Percentiles rank a stretch among this genome's conserved stretches.
These are phyloP conservation scores for Papiliotrema terrestris DNA, from an alignment of 1,284 basidiomycete species.

Conservation along the genomic window DNA sequence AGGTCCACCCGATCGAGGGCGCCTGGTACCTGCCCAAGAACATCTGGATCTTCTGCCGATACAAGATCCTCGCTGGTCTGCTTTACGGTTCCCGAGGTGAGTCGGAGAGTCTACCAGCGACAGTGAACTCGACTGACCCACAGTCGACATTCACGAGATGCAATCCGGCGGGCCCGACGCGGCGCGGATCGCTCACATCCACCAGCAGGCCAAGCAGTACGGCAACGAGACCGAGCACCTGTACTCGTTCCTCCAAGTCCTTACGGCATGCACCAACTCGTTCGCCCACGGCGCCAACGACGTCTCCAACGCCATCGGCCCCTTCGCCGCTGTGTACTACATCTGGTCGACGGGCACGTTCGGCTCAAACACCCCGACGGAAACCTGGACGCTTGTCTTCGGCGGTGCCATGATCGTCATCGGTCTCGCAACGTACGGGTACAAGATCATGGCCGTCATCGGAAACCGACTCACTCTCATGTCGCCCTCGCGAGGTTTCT, in stretches of 20 bases:
- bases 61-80: conserved; percentile 36
- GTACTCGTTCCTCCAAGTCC: conserved; percentile 54
- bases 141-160: conserved; percentile 48
- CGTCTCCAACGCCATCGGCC: conserved; percentile 45
- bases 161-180: conserved; percentile 41
- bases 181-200: conserved; percentile 44
- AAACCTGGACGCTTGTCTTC: conserved; percentile 52
- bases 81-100: conserved; percentile 31
- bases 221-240: conserved; percentile 53
- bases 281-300: conserved; percentile 54
- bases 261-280: conserved; percentile 54
- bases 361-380: conserved; percentile 43
- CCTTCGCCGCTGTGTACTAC: conserved; percentile 47
- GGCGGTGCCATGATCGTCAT: conserved; percentile 49
- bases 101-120: not conserved
- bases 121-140: not conserved
- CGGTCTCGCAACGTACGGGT: conserved; percentile 48
- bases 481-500: conserved; percentile 53
- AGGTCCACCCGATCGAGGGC: conserved; percentile 30
- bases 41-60: conserved; percentile 48
- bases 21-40: conserved; percentile 46
- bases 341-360: conserved; percentile 45
- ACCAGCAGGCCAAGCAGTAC: conserved; percentile 49
- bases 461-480: conserved; percentile 52
- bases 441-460: conserved; percentile 47